phyloP scores from a whole-genome alignment of 2,329 filamentous ascomycete species.

The Diaporthe nobilis region DNA sequence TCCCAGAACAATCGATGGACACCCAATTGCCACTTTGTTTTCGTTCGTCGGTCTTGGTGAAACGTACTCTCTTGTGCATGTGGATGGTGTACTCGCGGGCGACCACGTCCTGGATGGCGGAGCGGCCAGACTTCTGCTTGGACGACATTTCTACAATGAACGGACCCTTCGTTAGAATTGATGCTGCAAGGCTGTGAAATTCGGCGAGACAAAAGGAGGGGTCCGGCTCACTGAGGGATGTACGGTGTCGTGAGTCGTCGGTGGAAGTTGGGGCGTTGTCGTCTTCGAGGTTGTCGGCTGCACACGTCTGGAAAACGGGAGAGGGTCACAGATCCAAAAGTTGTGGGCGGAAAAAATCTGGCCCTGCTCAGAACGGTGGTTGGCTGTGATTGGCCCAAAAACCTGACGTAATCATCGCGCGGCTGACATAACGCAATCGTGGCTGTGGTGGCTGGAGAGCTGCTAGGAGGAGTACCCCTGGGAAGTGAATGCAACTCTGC shows the following conservation, averaged over 20 bases:
- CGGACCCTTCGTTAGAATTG: constrained; percentile 47
- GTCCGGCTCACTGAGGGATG: constrained; percentile 42
- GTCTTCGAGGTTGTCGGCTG: constrained; percentile 37
- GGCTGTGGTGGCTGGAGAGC: constrained; percentile 18
- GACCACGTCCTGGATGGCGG: constrained; percentile 99
- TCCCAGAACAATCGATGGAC: constrained; percentile 38
- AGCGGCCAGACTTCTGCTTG: constrained; percentile 81
- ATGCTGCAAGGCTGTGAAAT: constrained; percentile 36
- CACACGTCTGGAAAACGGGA: constrained; percentile 30
- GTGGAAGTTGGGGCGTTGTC: constrained; percentile 37
- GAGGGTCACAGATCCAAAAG: constrained; percentile 19
- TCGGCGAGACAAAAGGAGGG: not conserved
- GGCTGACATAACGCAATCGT: not conserved
- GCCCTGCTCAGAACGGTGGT: constrained; percentile 15
- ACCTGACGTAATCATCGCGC: not conserved
- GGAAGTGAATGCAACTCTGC: not conserved
- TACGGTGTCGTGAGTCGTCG: constrained; percentile 49
- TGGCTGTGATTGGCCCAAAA: not conserved
- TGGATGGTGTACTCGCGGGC: constrained; percentile 99
- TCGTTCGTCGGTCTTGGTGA: constrained; percentile 44
- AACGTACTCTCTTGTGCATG: constrained; percentile 98
- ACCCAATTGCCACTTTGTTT: constrained; percentile 50
- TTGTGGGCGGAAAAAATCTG: constrained; percentile 36
- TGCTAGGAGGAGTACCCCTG: not conserved
- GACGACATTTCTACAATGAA: constrained; percentile 73